Evolutionary conservation across 176 grass and related monocot genomes (phyloP), one percentile per base, ranked within the genome.

Genomic region (Pontederia paniculata): DNA sequence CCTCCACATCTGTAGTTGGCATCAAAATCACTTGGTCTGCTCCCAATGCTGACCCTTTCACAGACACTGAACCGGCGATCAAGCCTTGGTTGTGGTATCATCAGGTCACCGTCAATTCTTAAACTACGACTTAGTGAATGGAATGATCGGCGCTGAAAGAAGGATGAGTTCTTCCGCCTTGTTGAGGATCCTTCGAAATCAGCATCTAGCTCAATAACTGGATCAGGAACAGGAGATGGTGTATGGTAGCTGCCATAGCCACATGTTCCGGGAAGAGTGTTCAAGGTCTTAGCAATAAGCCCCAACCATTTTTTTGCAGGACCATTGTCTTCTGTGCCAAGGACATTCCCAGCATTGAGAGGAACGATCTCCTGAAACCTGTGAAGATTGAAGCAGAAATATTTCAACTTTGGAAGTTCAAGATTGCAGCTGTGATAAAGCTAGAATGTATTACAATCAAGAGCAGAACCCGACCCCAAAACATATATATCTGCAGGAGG

Each of bases 401-500:
- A 7, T 13, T 58, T 58, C 23, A 58, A 12, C 11, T 16, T 28
- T 7, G 9, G 41, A 17, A 42, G 15, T 37, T 2, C 56, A 58
- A 37, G 21, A 6, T 13, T 50, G 15, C 48, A 50, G 13, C 8
- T 58, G 10, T 9, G 21, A 6, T 37, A 9, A 19, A n/a, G 16
- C n/a, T 59, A 37, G 42, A 59, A 42, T 42, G 28, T 37, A 6
- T 10, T 17, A 59, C 5, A 59, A 37, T 9, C 37, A 9, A 44
- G 9, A 17, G 56, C 11, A 43, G 4, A 73, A 44, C 69, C 44
- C 48, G 81, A 96, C 91, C 91, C 91, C 15, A 96, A 70, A 28
- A 96, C 86, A 70, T 89, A 96, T 73, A 96, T 96, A 86, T 96
- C 91, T 54, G 91, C 91, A 57, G 91, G 77, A 68, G 91, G 70